Evolutionary conservation across 2,329 filamentous ascomycete genomes (phyloP).

Genomic region (Aspergillus tubingensis): DNA sequence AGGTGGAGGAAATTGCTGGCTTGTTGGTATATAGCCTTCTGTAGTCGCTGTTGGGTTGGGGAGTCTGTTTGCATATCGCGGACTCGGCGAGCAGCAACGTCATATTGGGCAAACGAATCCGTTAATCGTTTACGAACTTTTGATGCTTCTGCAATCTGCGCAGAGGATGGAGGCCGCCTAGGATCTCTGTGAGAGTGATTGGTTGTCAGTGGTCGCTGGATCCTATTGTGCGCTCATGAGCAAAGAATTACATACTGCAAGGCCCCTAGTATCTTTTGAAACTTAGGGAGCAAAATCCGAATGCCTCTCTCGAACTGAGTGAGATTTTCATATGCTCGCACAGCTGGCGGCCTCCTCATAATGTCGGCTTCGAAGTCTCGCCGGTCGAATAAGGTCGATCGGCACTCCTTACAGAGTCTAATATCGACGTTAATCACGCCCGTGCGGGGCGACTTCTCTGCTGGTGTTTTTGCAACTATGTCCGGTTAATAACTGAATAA

Average conservation of each 20-base stretch:
- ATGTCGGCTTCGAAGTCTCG: conserved; percentile 76
- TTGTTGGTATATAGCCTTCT: conserved; percentile 79
- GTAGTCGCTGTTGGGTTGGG: conserved; percentile 70
- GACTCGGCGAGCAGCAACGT: conserved; percentile 76
- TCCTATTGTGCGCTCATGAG: background rate
- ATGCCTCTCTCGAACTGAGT: conserved; percentile 88
- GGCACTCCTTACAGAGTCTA: conserved; percentile 91
- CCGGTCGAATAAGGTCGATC: conserved; percentile 67
- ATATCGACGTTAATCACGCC: conserved; percentile 72
- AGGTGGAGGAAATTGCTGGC: conserved; percentile 81
- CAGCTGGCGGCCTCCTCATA: conserved; percentile 68
- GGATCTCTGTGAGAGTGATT: conserved; percentile 53
- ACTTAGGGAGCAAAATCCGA: conserved; percentile 74
- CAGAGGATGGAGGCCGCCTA: conserved; percentile 63
- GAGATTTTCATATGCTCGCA: conserved; percentile 79
- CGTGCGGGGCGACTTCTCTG: conserved; percentile 47
- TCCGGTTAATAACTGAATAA: conserved; percentile 22
- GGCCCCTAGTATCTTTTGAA: conserved; percentile 73
- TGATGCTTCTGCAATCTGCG: conserved; percentile 79
- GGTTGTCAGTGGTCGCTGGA: background rate
- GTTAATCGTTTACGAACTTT: conserved; percentile 88
- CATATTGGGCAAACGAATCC: conserved; percentile 87
- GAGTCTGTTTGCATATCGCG: conserved; percentile 75
- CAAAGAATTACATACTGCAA: conserved; percentile 58
- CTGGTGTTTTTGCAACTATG: conserved; percentile 38